phyloP scores from a whole-genome alignment of 352 stramenopile genomes.

The Phytopythium vexans region DNA sequence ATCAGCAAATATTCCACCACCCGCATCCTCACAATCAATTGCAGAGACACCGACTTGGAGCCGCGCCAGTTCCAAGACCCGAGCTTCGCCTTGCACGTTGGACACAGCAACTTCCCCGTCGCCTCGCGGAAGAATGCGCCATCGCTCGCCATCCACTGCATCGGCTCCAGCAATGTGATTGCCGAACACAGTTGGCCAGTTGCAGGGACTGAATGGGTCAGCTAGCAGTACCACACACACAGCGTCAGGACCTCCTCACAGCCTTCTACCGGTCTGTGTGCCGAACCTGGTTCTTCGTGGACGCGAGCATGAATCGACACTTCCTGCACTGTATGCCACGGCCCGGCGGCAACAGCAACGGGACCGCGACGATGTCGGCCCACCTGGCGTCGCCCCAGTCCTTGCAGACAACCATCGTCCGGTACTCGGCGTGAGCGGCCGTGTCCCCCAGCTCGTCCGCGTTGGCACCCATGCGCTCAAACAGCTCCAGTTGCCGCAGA shows the following conservation, averaged over 20 bases:
- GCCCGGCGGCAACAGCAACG: constrained; percentile 15
- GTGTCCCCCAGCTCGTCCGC: constrained; percentile 34
- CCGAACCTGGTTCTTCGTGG: constrained; percentile 44
- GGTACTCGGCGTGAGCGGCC: constrained; percentile 60
- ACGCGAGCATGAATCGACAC: constrained; percentile 52
- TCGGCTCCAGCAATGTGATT: constrained; percentile 55
- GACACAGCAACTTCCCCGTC: constrained; percentile 63
- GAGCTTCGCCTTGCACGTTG: constrained; percentile 66
- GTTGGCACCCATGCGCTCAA: constrained; percentile 53
- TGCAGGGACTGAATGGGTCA: background rate
- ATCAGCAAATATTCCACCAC: too few relatives aligned
- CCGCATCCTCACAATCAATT: too few relatives aligned
- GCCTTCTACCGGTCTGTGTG: background rate
- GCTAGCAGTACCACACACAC: too few relatives aligned
- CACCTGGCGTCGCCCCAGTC: constrained; percentile 26
- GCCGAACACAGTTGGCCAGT: background rate
- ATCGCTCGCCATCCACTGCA: constrained; percentile 58
- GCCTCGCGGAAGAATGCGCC: constrained; percentile 26
- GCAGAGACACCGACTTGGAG: constrained; percentile 55
- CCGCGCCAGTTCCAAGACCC: constrained; percentile 78
- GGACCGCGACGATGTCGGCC: constrained; percentile 21
- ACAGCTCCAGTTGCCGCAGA: constrained; percentile 64
- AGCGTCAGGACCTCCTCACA: too few relatives aligned
- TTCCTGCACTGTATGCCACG: constrained; percentile 47
- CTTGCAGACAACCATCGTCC: constrained; percentile 36